Conservation (phyloP, 768 basidiomycete species). For the Lactarius deliciosus region DNA sequence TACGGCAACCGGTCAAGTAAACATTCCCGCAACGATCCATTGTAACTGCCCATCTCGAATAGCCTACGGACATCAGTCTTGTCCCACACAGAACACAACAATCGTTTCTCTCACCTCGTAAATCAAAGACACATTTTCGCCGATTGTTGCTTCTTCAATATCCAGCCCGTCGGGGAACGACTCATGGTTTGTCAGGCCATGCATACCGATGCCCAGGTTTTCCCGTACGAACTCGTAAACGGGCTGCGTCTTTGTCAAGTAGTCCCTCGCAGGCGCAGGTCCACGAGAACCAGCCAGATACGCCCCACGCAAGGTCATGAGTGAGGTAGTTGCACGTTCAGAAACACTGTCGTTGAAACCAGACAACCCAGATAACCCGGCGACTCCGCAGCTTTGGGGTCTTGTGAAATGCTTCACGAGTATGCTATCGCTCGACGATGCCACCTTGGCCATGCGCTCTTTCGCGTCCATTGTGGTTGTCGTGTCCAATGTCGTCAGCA, state of each 20-base stretch:
- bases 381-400: constrained; percentile 23
- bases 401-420: constrained; percentile 59
- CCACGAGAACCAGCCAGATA: constrained; percentile 62
- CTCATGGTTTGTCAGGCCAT: constrained; percentile 72
- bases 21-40: constrained; percentile 51
- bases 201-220: constrained; percentile 71
- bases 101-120: constrained; percentile 50
- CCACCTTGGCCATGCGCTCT: constrained; percentile 70
- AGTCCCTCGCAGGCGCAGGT: constrained; percentile 61
- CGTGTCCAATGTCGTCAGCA: constrained; percentile 56
- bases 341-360: constrained; percentile 56
- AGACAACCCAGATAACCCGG: constrained; percentile 42
- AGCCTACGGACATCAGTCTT: constrained; percentile 35
- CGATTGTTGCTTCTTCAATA: constrained; percentile 64
- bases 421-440: constrained; percentile 56
- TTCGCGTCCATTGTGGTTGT: constrained; percentile 71
- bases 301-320: constrained; percentile 50
- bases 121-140: constrained; percentile 70
- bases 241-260: constrained; percentile 64
- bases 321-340: constrained; percentile 43
- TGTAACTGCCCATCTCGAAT: constrained; percentile 71
- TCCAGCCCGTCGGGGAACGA: constrained; percentile 62
- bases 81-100: constrained; percentile 6
- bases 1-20: constrained; percentile 32
- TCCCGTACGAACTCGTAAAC: constrained; percentile 78